phyloP scores from a whole-genome alignment of 768 basidiomycete species.

The Psilocybe azurescens region DNA sequence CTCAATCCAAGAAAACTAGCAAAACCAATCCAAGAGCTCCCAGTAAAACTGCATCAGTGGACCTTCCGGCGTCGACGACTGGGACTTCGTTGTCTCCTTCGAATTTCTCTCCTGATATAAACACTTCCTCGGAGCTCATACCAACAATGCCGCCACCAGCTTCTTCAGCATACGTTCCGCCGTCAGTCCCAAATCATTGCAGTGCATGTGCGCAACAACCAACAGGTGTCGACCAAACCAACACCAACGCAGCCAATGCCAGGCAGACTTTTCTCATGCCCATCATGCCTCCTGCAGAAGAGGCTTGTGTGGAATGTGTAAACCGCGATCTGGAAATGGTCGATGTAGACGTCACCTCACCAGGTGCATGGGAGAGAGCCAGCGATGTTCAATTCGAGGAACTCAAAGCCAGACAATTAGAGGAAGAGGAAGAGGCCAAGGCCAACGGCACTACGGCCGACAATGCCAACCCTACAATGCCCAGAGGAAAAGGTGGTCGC shows the following conservation, averaged over 20 bases:
- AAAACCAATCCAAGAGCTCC: too few species aligned
- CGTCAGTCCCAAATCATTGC: too few species aligned
- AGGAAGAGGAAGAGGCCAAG: background rate
- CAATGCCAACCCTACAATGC: background rate
- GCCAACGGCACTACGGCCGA: background rate
- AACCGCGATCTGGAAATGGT: background rate
- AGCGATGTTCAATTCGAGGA: background rate
- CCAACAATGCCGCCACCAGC: too few species aligned
- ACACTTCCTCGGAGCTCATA: too few species aligned
- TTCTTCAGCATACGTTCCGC: too few species aligned
- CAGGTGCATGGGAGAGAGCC: background rate
- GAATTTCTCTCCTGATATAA: too few species aligned
- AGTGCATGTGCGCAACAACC: too few species aligned
- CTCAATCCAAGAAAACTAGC: too few species aligned
- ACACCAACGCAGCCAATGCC: background rate
- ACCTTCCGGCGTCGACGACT: too few species aligned
- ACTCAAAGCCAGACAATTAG: background rate
- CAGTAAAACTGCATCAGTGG: too few species aligned
- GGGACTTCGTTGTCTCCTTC: too few species aligned
- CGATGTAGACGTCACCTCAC: background rate
- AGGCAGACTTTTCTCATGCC: background rate
- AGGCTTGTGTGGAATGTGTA: background rate
- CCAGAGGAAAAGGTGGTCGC: background rate
- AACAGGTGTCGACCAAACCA: background rate
- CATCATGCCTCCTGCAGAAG: background rate